Conservation (phyloP, 331 rosid genomes). For the Telfairia occidentalis region DNA sequence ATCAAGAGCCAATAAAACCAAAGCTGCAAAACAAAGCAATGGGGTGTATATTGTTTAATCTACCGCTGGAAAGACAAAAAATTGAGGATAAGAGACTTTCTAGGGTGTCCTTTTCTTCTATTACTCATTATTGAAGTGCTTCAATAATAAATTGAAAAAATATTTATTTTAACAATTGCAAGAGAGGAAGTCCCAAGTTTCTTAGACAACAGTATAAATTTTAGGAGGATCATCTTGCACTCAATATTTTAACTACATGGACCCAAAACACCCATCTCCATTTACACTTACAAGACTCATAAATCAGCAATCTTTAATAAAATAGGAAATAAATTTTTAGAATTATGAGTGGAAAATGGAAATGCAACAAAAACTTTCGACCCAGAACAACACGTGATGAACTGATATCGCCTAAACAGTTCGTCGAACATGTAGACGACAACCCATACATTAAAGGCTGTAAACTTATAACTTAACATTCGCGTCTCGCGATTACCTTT, state of each 20-base stretch:
- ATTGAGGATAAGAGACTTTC: too few relatives aligned
- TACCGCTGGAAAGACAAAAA: too few relatives aligned
- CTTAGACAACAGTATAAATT: background rate
- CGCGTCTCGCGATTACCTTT: slow-evolving; percentile 36
- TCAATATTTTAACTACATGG: background rate
- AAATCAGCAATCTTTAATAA: background rate
- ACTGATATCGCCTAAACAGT: slow-evolving; percentile 19
- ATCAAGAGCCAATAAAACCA: slow-evolving; percentile 43
- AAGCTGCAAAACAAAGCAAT: too few relatives aligned
- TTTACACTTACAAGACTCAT: background rate
- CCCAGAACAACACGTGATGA: background rate
- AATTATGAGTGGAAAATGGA: background rate
- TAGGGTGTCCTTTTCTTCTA: too few relatives aligned
- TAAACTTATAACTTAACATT: background rate
- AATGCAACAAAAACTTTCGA: background rate
- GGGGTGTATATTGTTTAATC: too few relatives aligned
- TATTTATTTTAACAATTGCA: background rate
- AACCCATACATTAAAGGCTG: background rate
- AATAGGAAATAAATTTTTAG: background rate
- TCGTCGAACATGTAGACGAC: slow-evolving; percentile 29
- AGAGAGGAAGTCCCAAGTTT: background rate
- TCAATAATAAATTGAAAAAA: too few relatives aligned
- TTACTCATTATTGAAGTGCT: too few relatives aligned
- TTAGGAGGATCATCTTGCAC: too few relatives aligned
- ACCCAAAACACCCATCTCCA: background rate